phyloP scores from a whole-genome alignment of 2,329 filamentous ascomycete species.

The Curvularia lunata region DNA sequence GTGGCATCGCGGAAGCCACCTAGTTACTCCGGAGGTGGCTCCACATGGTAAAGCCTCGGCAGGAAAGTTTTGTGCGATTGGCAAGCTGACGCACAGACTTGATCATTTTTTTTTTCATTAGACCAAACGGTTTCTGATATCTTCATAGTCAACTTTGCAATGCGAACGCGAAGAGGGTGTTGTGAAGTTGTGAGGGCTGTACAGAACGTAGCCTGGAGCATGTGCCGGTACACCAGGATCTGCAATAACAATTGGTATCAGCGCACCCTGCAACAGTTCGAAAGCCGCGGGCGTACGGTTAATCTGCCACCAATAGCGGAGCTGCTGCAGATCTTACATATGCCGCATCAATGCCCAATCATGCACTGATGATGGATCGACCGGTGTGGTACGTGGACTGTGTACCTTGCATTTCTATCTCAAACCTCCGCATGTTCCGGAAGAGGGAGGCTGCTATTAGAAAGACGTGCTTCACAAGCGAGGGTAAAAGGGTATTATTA shows the following conservation, averaged over 20 bases:
- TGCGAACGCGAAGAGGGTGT: background rate
- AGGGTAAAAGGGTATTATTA: background rate
- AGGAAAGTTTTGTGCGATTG: background rate
- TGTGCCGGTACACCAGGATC: constrained; percentile 4
- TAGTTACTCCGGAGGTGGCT: constrained; percentile 8
- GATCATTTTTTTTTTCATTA: constrained; percentile 1
- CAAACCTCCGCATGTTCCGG: constrained; percentile 14
- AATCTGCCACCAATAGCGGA: constrained; percentile 9
- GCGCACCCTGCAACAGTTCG: constrained; percentile 2
- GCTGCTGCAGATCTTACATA: constrained; percentile 2
- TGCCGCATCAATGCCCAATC: constrained; percentile 4
- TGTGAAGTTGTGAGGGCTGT: constrained; percentile 1
- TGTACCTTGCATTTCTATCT: constrained; percentile 17
- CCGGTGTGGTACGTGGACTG: constrained; percentile 7
- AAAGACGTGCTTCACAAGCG: background rate
- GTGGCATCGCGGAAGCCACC: constrained; percentile 3
- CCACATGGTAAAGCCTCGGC: constrained; percentile 4
- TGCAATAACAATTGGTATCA: constrained; percentile 6
- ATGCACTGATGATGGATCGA: constrained; percentile 8
- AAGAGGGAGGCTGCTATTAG: background rate
- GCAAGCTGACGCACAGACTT: constrained; percentile 7
- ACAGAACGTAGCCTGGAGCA: background rate
- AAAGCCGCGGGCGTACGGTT: constrained; percentile 10
- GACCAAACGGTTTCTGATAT: constrained; percentile 8
- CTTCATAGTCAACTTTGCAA: constrained; percentile 7